Evolutionary conservation across 1,284 basidiomycete genomes (phyloP), one percentile per base, ranked within the genome.

Genomic region (Ganoderma lingzhi): DNA sequence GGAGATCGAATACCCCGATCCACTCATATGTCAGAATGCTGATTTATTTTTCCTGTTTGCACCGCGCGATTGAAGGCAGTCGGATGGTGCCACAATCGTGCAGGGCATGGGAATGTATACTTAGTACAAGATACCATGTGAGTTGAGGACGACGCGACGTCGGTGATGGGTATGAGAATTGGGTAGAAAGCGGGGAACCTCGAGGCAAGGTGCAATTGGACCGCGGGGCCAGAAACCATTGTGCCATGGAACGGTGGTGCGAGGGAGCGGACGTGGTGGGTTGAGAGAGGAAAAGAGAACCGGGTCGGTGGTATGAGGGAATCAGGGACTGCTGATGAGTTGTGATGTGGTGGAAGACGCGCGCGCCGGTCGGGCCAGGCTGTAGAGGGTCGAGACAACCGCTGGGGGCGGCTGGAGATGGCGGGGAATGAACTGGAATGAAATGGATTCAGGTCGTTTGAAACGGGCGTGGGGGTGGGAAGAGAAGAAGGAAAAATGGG

Each of bases 131-230:
- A 45, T 41, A 10, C 65, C 41, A 45, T 66, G 56, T 65, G 68
- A 61, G 45, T 28, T 59, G 64, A 39, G 66, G 51, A 32, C 55
- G 65, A 35, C 55, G 59, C 55, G 59, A 45, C 39, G 65, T 60
- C 53, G 69, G 64, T 23, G 37, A 66, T 60, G 71, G 71, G 61
- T 42, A 71, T 62, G 67, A 68, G 69, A 67, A 62, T 66, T 19
- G 23, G 3, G 23, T 28, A 9, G 48, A 51, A 51, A 28, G 71
- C 69, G 71, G 63, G 42, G 28, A 19, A 67, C 63, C 67, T 69
- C 71, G 65, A 73, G 67, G 71, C 71, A 70, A 64, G 60, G 63
- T 42, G 71, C 69, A 39, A 72, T 72, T 72, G 71, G 67, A 63
- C 30, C 62, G 63, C 5, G 3, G 23, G 60, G 32, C 42, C 30